These are phyloP conservation scores for Solanum pimpinellifolium DNA, from an alignment of 257 asterid species.

Conservation along the genomic window DNA sequence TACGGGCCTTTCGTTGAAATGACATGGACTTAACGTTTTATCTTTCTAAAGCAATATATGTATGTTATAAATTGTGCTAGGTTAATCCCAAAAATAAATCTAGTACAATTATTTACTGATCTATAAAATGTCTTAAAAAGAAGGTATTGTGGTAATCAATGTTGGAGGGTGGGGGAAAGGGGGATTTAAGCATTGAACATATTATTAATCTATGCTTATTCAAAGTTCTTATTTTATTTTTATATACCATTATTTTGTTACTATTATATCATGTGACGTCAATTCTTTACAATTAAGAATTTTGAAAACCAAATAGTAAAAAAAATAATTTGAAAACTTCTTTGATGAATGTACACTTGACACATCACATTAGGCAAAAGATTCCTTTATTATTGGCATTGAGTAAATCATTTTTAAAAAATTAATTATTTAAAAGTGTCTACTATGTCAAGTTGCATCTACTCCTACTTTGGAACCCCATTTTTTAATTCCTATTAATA, in stretches of 20 bases:
- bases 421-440: neutral
- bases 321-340: neutral
- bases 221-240: neutral
- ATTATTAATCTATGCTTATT: neutral
- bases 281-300: neutral
- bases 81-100: neutral
- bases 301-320: neutral
- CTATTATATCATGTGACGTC: neutral
- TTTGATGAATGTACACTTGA: neutral
- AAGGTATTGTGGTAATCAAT: neutral
- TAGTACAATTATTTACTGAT: neutral
- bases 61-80: neutral
- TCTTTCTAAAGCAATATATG: neutral
- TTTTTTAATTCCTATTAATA: neutral
- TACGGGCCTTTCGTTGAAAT: neutral
- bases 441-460: neutral
- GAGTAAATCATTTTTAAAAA: neutral
- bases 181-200: neutral
- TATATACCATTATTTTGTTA: neutral
- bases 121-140: neutral
- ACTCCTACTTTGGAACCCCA: neutral
- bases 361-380: slow-evolving; percentile 1
- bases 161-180: neutral
- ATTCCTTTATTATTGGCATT: neutral
- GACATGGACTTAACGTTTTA: neutral